These are phyloP conservation scores for Solanum hybrid DNA, from an alignment of 305 asterid genomes.

Conservation along the genomic window DNA sequence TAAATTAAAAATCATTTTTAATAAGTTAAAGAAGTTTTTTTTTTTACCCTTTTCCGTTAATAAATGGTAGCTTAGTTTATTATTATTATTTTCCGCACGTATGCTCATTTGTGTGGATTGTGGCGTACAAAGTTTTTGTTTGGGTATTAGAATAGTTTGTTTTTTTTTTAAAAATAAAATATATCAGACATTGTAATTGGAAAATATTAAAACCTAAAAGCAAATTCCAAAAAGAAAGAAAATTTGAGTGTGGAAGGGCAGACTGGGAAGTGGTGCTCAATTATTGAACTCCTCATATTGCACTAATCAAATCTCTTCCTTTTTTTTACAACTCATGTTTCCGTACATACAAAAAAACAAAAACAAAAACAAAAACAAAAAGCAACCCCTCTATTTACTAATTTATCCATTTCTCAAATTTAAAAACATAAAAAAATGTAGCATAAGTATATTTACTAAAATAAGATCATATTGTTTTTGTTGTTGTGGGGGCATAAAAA, in stretches of 20 bases:
- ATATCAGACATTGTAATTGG: not conserved
- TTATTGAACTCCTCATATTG: not conserved
- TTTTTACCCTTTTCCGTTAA: not conserved
- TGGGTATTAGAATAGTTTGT: not conserved
- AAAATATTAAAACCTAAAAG: not conserved
- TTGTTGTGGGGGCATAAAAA: not conserved
- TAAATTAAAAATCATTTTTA: not conserved
- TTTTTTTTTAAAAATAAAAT: not conserved
- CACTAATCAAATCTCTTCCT: not conserved
- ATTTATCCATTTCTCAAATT: not conserved
- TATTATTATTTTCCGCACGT: not conserved
- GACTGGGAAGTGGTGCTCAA: not conserved
- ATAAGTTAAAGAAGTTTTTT: not conserved
- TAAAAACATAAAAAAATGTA: too few relatives aligned
- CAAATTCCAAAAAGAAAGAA: not conserved
- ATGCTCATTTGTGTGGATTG: not conserved
- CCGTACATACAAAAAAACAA: not conserved
- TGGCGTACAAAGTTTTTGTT: not conserved
- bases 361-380: not conserved
- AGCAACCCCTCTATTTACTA: not conserved
- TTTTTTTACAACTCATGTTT: not conserved
- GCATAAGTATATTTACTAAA: not conserved
- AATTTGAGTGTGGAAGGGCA: not conserved
- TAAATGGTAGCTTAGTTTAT: not conserved
- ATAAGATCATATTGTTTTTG: not conserved